Percentiles rank a stretch among this genome's conserved stretches.
Evolutionary conservation across 169 alveolate genomes (phyloP).

Genomic region (Perkinsus chesapeaki): DNA sequence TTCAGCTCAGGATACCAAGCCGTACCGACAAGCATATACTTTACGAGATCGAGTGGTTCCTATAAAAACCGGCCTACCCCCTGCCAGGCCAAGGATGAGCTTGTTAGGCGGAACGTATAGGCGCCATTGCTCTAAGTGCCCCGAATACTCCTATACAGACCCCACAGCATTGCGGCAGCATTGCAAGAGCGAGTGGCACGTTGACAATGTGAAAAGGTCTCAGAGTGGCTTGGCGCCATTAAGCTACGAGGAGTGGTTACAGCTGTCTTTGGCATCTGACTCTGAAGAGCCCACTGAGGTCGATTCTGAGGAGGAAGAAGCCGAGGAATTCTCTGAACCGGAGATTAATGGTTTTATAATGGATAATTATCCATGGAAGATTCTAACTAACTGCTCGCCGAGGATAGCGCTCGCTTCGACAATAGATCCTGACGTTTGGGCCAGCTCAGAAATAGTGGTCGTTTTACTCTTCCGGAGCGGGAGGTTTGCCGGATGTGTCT

Average conservation of each 20-base stretch:
- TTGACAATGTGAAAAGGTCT: not conserved
- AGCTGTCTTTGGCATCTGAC: not conserved
- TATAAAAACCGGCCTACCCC: not conserved
- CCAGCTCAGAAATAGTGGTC: not conserved
- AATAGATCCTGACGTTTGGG: not conserved
- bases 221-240: not conserved
- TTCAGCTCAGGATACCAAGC: not conserved
- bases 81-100: not conserved
- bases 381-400: not conserved
- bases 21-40: not conserved
- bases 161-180: not conserved
- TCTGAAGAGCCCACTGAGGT: not conserved
- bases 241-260: not conserved
- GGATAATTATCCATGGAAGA: not conserved
- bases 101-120: not conserved
- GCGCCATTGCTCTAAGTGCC: not conserved
- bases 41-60: not conserved
- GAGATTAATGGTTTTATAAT: not conserved
- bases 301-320: not conserved
- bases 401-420: not conserved
- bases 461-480: not conserved
- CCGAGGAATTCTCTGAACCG: not conserved
- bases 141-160: not conserved
- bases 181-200: not conserved
- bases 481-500: not conserved